Evolutionary conservation across 257 asterid genomes (phyloP).

Genomic region (Gentiana macrophylla): DNA sequence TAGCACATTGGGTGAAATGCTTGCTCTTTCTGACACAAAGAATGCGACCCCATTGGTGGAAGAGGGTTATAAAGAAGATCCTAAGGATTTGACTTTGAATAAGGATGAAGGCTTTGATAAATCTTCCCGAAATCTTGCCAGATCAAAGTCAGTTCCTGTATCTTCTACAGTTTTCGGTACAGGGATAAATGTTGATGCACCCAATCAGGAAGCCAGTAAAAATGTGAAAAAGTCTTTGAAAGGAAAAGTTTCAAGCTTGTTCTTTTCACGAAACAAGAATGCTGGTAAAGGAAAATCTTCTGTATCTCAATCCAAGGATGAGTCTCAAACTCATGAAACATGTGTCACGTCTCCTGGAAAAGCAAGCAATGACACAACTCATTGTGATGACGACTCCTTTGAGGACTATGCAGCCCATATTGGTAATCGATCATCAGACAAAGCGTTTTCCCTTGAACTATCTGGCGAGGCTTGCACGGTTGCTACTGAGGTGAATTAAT

Average conservation of each 20-base stretch:
- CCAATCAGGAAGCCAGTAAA: constrained; percentile 28
- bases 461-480: constrained; percentile 21
- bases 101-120: constrained; percentile 22
- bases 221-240: constrained; percentile 54
- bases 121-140: constrained; percentile 48
- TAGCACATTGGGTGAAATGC: constrained; percentile 96
- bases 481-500: constrained; percentile 44
- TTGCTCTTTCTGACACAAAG: constrained; percentile 84
- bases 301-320: constrained; percentile 29
- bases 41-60: constrained; percentile 26
- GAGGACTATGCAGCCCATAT: constrained; percentile 21
- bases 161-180: constrained; percentile 45
- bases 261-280: constrained; percentile 67
- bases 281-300: constrained; percentile 33
- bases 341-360: constrained; percentile 18
- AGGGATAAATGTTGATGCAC: constrained; percentile 23
- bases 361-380: constrained; percentile 16
- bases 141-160: constrained; percentile 88
- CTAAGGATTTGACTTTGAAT: constrained; percentile 20
- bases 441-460: constrained; percentile 21
- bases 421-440: constrained; percentile 20
- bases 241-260: constrained; percentile 76
- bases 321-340: constrained; percentile 11
- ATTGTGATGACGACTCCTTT: constrained; percentile 5
- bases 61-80: constrained; percentile 30